phyloP scores from a whole-genome alignment of 2,329 filamentous ascomycete genomes.

The Cladophialophora bantiana region DNA sequence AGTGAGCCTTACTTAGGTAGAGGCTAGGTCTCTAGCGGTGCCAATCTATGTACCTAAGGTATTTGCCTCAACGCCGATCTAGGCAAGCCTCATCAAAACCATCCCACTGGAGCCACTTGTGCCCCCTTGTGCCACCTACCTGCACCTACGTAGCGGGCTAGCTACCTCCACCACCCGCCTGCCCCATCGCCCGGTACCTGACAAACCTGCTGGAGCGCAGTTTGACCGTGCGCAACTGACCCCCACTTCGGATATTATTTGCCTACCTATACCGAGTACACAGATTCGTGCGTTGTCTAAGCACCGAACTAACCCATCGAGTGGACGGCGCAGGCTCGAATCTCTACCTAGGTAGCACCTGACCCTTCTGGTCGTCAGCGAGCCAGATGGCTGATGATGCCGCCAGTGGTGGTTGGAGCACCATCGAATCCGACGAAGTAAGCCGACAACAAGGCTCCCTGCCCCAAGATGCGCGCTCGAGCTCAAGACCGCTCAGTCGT shows the following conservation, averaged over 20 bases:
- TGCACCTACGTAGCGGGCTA: too few relatives aligned
- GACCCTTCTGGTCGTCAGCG: background rate
- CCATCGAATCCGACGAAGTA: slow-evolving; percentile 96
- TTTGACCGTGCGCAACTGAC: background rate
- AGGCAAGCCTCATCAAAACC: too few relatives aligned
- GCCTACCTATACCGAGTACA: background rate
- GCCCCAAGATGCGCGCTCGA: background rate
- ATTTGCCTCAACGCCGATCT: too few relatives aligned
- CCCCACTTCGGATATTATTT: background rate
- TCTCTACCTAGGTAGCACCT: background rate
- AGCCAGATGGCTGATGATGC: slow-evolving; percentile 67
- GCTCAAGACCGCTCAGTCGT: background rate
- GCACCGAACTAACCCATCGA: background rate
- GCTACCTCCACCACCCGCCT: too few relatives aligned
- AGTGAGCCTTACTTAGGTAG: too few relatives aligned
- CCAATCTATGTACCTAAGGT: too few relatives aligned
- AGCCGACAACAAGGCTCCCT: slow-evolving; percentile 43
- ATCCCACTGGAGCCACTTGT: too few relatives aligned
- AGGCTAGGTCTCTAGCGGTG: too few relatives aligned
- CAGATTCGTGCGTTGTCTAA: background rate
- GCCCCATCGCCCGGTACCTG: background rate
- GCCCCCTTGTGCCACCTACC: too few relatives aligned
- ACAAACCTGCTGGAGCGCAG: background rate
- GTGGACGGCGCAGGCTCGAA: background rate
- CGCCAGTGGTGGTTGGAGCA: slow-evolving; percentile 78